Conservation (phyloP, 2,329 filamentous ascomycete species). For the Fusarium coicis region DNA sequence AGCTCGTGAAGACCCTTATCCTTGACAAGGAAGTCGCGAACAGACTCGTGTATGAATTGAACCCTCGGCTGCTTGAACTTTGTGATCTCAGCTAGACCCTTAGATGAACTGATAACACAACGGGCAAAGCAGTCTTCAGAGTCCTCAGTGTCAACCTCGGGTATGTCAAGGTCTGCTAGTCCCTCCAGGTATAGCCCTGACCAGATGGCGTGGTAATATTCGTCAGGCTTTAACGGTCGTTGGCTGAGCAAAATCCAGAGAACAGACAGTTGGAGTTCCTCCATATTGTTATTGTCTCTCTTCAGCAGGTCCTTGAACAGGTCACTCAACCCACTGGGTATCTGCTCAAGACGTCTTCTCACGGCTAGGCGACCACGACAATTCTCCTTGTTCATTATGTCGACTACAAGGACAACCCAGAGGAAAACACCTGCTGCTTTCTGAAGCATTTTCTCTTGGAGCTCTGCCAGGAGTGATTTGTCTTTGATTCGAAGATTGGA, state of each 20-base stretch:
- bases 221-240: constrained; percentile 52
- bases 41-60: constrained; percentile 66
- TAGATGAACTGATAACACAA: constrained; percentile 57
- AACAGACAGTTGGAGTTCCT: constrained; percentile 58
- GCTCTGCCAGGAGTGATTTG: rapidly evolving
- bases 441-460: constrained; percentile 41
- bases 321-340: constrained; percentile 54
- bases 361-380: constrained; percentile 43
- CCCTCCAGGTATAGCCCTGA: background rate
- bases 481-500: constrained; percentile 6
- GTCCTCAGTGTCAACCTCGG: constrained; percentile 35
- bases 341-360: constrained; percentile 44
- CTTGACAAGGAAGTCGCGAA: constrained; percentile 58
- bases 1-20: constrained; percentile 43
- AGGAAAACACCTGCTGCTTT: constrained; percentile 58
- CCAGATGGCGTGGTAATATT: constrained; percentile 54
- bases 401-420: constrained; percentile 50
- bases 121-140: background rate
- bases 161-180: rapidly evolving
- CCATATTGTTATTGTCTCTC: constrained; percentile 55
- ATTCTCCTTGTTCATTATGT: constrained; percentile 52
- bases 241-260: constrained; percentile 64
- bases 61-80: constrained; percentile 47
- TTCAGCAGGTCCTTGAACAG: constrained; percentile 64
- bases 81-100: constrained; percentile 60